phyloP scores from a whole-genome alignment of 2,329 filamentous ascomycete genomes.

The Metarhizium rileyi region DNA sequence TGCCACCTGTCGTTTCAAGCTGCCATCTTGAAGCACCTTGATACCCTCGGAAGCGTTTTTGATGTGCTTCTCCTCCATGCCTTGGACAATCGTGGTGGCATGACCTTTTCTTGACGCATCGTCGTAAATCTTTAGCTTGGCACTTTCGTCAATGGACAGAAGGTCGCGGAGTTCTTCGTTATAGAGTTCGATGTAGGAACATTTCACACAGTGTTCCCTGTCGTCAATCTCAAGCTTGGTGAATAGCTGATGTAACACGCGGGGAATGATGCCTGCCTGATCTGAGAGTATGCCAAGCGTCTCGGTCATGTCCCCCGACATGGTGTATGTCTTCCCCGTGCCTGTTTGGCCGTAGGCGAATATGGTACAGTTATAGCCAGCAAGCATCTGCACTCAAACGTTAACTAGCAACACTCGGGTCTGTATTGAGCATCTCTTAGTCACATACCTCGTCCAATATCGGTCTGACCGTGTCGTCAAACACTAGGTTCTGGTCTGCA shows the following conservation, averaged over 20 bases:
- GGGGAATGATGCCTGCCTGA: slow-evolving; percentile 87
- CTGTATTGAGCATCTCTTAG: neutral
- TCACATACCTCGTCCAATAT: slow-evolving; percentile 75
- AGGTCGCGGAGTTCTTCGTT: slow-evolving; percentile 94
- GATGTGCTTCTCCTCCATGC: slow-evolving; percentile 95
- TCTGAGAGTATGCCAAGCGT: slow-evolving; percentile 79
- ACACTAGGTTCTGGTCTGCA: slow-evolving; percentile 87
- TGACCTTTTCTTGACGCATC: slow-evolving; percentile 82
- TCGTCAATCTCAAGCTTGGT: slow-evolving; percentile 70
- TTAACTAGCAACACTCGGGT: slow-evolving; percentile 1
- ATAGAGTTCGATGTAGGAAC: slow-evolving; percentile 97
- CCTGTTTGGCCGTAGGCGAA: slow-evolving; percentile 98
- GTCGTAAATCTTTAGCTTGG: slow-evolving; percentile 92
- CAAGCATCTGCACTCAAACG: slow-evolving; percentile 62
- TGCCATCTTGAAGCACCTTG: slow-evolving; percentile 78
- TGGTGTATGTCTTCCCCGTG: slow-evolving; percentile 97
- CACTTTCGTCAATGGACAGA: slow-evolving; percentile 67
- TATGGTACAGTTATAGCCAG: slow-evolving; percentile 95
- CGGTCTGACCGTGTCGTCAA: slow-evolving; percentile 88
- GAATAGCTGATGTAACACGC: slow-evolving; percentile 81
- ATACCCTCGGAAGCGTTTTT: slow-evolving; percentile 77
- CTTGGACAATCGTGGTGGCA: slow-evolving; percentile 79
- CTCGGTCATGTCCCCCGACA: slow-evolving; percentile 95
- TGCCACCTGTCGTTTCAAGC: slow-evolving; percentile 91
- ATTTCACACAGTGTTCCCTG: slow-evolving; percentile 83